Evolutionary conservation across 2,329 filamentous ascomycete genomes (phyloP).

Genomic region (Clarireedia monteithiana): DNA sequence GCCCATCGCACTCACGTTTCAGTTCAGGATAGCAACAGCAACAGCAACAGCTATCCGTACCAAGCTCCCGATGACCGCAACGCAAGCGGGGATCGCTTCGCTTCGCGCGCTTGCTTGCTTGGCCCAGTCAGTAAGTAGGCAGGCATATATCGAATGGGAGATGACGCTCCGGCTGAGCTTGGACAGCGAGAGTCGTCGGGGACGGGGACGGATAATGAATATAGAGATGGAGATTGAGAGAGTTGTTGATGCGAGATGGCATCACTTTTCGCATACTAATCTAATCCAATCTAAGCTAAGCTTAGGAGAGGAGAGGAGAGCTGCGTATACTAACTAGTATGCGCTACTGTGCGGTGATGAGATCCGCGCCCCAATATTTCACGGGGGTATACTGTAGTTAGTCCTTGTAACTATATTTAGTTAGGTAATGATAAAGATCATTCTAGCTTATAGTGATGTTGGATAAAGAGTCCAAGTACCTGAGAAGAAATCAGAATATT

Average conservation of each 20-base stretch:
- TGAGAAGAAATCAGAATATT: no score
- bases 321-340: no score
- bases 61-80: constrained; percentile 6
- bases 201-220: background rate
- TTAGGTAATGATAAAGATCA: no score
- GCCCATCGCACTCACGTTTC: background rate
- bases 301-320: no score
- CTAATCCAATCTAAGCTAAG: no score
- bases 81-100: constrained; percentile 6
- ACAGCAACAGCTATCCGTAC: background rate
- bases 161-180: background rate
- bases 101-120: constrained; percentile 8
- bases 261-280: background rate
- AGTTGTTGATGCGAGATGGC: background rate
- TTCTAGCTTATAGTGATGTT: no score
- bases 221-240: no score
- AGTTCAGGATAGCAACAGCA: constrained; percentile 7
- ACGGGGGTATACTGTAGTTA: no score
- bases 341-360: no score
- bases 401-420: no score
- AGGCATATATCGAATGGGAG: background rate
- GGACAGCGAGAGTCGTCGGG: background rate
- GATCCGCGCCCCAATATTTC: no score
- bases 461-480: no score
- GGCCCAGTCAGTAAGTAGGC: background rate